A percentile compares a stretch with the other conserved stretches of the same genome.
Evolutionary conservation across 768 basidiomycete genomes (phyloP).

Genomic region (Lanmaoa rubissima): DNA sequence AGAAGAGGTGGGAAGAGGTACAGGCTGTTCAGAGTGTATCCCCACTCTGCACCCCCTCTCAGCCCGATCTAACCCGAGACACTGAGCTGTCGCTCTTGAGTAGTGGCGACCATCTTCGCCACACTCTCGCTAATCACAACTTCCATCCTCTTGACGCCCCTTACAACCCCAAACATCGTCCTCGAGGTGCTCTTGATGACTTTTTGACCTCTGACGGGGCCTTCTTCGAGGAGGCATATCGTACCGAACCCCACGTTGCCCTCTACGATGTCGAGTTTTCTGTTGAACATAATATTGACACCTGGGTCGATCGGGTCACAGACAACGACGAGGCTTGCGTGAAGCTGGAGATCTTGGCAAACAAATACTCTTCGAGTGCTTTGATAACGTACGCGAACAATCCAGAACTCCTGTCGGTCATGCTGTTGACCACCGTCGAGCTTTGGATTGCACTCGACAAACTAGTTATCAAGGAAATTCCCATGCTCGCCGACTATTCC

Average conservation of each 20-base stretch:
- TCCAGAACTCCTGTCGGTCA: constrained; percentile 40
- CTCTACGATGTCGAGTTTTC: constrained; percentile 40
- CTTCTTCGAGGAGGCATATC: constrained; percentile 10
- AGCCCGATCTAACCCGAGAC: constrained; percentile 30
- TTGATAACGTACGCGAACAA: constrained; percentile 27
- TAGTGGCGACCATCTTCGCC: constrained; percentile 30
- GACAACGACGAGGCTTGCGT: constrained; percentile 13
- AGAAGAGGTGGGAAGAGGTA: constrained; percentile 37
- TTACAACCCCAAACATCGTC: constrained; percentile 6
- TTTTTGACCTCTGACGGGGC: constrained; percentile 14
- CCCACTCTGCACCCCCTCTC: constrained; percentile 30
- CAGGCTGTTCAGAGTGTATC: constrained; percentile 27
- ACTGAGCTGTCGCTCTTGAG: constrained; percentile 33
- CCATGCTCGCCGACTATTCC: constrained; percentile 31
- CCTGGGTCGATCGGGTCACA: constrained; percentile 31
- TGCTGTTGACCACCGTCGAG: constrained; percentile 40
- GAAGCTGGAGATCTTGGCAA: constrained; percentile 23
- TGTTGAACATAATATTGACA: constrained; percentile 32
- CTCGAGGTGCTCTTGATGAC: constrained; percentile 13
- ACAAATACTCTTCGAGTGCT: constrained; percentile 30
- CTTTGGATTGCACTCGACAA: constrained; percentile 39
- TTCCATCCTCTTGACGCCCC: neutral
- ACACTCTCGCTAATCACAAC: constrained; percentile 9
- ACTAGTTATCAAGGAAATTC: constrained; percentile 15
- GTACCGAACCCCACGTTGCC: constrained; percentile 12